phyloP scores from a whole-genome alignment of 2,329 filamentous ascomycete species.

The Exophiala aquamarina region DNA sequence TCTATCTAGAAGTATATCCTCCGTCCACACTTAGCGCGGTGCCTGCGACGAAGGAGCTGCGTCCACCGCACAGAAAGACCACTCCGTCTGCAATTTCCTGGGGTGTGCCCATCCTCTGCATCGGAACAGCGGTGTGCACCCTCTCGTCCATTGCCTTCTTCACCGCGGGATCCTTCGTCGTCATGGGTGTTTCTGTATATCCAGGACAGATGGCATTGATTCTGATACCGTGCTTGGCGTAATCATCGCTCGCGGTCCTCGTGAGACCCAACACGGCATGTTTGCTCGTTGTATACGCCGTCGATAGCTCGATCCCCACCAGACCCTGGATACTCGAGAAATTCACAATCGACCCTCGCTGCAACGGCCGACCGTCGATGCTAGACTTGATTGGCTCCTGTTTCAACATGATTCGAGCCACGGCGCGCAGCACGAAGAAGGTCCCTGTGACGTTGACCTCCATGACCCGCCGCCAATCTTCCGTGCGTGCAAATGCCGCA shows the following conservation, averaged over 20 bases:
- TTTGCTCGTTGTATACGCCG: slow-evolving; percentile 47
- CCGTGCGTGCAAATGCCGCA: slow-evolving; percentile 23
- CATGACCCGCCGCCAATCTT: slow-evolving; percentile 43
- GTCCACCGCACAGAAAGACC: slow-evolving; percentile 66
- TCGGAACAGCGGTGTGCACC: slow-evolving; percentile 45
- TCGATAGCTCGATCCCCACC: slow-evolving; percentile 41
- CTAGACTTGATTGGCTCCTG: slow-evolving; percentile 42
- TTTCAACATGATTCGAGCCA: slow-evolving; percentile 45
- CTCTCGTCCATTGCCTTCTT: slow-evolving; percentile 32
- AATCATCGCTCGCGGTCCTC: slow-evolving; percentile 56
- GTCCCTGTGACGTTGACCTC: slow-evolving; percentile 46
- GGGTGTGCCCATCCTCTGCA: slow-evolving; percentile 52
- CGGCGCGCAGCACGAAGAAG: slow-evolving; percentile 43
- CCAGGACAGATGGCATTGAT: slow-evolving; percentile 37
- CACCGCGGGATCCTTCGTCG: slow-evolving; percentile 34
- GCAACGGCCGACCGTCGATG: slow-evolving; percentile 33
- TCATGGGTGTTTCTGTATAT: slow-evolving; percentile 50
- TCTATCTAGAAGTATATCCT: slow-evolving; percentile 53
- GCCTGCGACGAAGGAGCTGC: slow-evolving; percentile 70
- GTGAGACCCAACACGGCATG: slow-evolving; percentile 60
- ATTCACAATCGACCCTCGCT: slow-evolving; percentile 52
- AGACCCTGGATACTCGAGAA: slow-evolving; percentile 40
- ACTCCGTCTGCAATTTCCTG: slow-evolving; percentile 61
- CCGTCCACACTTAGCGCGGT: slow-evolving; percentile 70
- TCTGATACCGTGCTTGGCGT: slow-evolving; percentile 41